Percentiles rank a stretch among this genome's conserved stretches.
phyloP scores from a whole-genome alignment of 768 basidiomycete species.

The Hortiboletus campestris region DNA sequence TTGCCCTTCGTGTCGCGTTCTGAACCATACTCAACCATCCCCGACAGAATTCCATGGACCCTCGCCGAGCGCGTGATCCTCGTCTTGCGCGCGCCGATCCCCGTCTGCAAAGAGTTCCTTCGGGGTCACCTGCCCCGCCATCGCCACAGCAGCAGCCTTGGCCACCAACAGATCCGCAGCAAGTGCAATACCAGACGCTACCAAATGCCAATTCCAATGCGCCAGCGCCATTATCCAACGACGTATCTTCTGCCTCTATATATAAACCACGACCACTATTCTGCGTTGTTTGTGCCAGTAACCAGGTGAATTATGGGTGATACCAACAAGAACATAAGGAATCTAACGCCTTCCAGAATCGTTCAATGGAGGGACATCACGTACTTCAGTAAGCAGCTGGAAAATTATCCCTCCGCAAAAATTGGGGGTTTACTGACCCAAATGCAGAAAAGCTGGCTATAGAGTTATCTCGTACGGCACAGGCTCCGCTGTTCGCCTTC shows the following conservation, averaged over 20 bases:
- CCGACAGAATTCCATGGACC: slow-evolving; percentile 56
- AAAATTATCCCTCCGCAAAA: slow-evolving; percentile 29
- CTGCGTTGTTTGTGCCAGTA: slow-evolving; percentile 99
- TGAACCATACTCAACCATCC: slow-evolving; percentile 15
- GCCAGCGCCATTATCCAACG: background rate
- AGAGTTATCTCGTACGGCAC: slow-evolving; percentile 94
- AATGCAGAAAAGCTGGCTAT: slow-evolving; percentile 81
- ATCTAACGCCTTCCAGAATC: slow-evolving; percentile 57
- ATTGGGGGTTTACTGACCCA: slow-evolving; percentile 5
- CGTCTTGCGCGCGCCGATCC: slow-evolving; percentile 72
- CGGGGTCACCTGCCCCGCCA: slow-evolving; percentile 35
- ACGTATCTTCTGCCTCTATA: slow-evolving; percentile 12
- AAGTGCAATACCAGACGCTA: slow-evolving; percentile 16
- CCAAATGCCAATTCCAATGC: slow-evolving; percentile 6
- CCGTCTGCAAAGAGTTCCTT: slow-evolving; percentile 52
- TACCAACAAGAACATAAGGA: background rate
- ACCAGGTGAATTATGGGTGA: slow-evolving; percentile 61
- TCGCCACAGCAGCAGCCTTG: slow-evolving; percentile 26
- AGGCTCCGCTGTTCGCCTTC: slow-evolving; percentile 93
- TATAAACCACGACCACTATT: slow-evolving; percentile 80
- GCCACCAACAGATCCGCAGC: slow-evolving; percentile 22
- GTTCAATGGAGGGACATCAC: slow-evolving; percentile 97
- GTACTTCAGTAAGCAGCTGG: slow-evolving; percentile 71
- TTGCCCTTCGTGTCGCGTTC: slow-evolving; percentile 16
- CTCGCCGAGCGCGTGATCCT: slow-evolving; percentile 76